A percentile compares a stretch with the other conserved stretches of the same genome.
Conservation (phyloP, 768 basidiomycete species). For the Harrya chromipes region DNA sequence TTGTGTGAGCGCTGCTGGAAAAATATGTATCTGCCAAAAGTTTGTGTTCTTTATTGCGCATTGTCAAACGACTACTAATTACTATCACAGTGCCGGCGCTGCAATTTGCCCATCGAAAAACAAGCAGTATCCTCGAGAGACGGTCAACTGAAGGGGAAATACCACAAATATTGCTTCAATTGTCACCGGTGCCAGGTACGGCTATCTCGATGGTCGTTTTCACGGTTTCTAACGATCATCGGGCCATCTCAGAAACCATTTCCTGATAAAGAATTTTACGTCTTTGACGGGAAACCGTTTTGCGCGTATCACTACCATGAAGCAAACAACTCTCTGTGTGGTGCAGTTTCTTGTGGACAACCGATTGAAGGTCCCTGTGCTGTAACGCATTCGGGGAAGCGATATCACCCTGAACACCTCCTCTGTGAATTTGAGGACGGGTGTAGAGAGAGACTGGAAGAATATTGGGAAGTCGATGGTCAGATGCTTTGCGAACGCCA, state of each 20-base stretch:
- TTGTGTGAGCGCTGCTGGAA: slow-evolving; percentile 95
- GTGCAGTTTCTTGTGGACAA: slow-evolving; percentile 71
- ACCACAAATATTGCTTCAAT: slow-evolving; percentile 89
- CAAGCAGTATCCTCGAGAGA: slow-evolving; percentile 89
- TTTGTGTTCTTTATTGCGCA: slow-evolving; percentile 30
- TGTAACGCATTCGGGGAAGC: slow-evolving; percentile 73
- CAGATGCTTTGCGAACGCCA: slow-evolving; percentile 87
- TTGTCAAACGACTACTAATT: slow-evolving; percentile 1
- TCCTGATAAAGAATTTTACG: slow-evolving; percentile 89
- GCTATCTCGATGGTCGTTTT: slow-evolving; percentile 17
- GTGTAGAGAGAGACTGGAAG: slow-evolving; percentile 59
- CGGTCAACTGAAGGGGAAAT: slow-evolving; percentile 94
- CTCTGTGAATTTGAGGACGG: slow-evolving; percentile 66
- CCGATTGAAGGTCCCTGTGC: slow-evolving; percentile 95
- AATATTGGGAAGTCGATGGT: slow-evolving; percentile 90
- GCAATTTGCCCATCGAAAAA: slow-evolving; percentile 83
- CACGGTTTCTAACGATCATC: slow-evolving; percentile 2
- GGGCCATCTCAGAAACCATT: slow-evolving; percentile 64
- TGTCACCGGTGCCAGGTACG: slow-evolving; percentile 76
- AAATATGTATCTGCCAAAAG: slow-evolving; percentile 92
- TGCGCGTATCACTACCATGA: slow-evolving; percentile 95
- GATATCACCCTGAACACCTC: slow-evolving; percentile 89
- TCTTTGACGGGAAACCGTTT: slow-evolving; percentile 84
- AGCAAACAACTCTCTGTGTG: slow-evolving; percentile 85
- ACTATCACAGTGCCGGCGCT: slow-evolving; percentile 72